A percentile compares a stretch with the other conserved stretches of the same genome.
Evolutionary conservation across 148 eudicot genomes (phyloP).

Genomic region (Camellia granthamiana): DNA sequence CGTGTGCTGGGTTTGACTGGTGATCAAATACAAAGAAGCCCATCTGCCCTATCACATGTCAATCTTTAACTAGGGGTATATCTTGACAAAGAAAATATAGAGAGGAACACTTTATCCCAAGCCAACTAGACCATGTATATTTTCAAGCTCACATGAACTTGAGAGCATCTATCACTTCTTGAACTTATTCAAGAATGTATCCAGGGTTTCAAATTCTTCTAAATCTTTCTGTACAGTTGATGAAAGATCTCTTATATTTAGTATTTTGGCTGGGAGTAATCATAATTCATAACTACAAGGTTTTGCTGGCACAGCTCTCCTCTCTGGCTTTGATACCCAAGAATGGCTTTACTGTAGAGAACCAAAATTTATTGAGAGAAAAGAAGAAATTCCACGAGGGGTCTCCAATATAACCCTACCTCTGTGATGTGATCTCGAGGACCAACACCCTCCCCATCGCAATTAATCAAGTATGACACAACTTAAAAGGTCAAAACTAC

Average conservation of each 20-base stretch:
- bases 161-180: background rate
- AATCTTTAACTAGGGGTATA: background rate
- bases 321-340: background rate
- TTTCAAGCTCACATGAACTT: background rate
- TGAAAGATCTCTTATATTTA: background rate
- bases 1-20: too few species aligned
- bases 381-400: background rate
- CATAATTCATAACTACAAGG: background rate
- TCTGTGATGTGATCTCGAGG: background rate
- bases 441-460: background rate
- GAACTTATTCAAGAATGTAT: background rate
- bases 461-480: background rate
- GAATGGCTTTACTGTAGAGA: background rate
- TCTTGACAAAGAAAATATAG: background rate
- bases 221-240: too few species aligned
- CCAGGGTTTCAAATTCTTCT: too few species aligned
- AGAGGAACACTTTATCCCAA: background rate
- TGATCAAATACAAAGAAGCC: background rate
- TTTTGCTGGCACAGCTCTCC: background rate
- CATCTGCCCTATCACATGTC: background rate
- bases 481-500: too few species aligned
- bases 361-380: background rate
- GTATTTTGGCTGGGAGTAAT: background rate
- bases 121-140: background rate
- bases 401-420: background rate